These are phyloP conservation scores for Clarkia xantiana DNA, from an alignment of 345 rosid genomes.

Conservation along the genomic window DNA sequence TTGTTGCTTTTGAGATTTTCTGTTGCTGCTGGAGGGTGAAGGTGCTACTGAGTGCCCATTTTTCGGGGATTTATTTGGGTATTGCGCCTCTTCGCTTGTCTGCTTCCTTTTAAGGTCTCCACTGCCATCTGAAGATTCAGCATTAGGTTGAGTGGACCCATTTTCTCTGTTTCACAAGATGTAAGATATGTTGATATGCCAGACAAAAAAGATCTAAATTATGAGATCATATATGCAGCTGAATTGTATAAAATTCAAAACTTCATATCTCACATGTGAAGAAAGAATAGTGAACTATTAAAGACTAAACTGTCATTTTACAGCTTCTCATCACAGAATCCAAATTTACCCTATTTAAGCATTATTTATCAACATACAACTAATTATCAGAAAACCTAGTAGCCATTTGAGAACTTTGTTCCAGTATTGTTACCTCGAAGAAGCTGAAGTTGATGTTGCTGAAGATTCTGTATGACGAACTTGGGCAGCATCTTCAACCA, in stretches of 20 bases:
- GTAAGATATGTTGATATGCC: not conserved
- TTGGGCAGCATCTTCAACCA: constrained; percentile 42
- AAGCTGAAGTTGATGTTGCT: constrained; percentile 21
- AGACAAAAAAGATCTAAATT: not conserved
- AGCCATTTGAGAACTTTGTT: too few relatives aligned
- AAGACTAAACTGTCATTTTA: too few relatives aligned
- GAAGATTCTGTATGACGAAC: constrained; percentile 21
- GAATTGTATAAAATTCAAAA: too few relatives aligned
- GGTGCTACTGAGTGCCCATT: constrained; percentile 16
- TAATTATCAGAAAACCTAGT: not conserved
- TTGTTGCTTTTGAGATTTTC: constrained; percentile 31
- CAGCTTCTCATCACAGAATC: too few relatives aligned
- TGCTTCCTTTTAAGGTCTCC: constrained; percentile 75
- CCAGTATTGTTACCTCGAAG: constrained; percentile 25
- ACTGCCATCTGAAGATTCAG: constrained; percentile 24
- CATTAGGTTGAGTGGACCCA: constrained; percentile 22
- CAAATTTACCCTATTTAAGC: too few relatives aligned
- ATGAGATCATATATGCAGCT: constrained; percentile 1
- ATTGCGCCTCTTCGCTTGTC: constrained; percentile 17
- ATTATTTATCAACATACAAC: not conserved
- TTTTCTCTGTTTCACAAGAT: constrained; percentile 25
- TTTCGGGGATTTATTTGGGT: constrained; percentile 38
- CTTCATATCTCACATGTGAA: too few relatives aligned
- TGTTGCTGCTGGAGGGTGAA: constrained; percentile 24
- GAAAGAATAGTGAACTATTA: too few relatives aligned